phyloP scores from a whole-genome alignment of 1,139 yeast species.

The Geotrichum macrosporum region DNA sequence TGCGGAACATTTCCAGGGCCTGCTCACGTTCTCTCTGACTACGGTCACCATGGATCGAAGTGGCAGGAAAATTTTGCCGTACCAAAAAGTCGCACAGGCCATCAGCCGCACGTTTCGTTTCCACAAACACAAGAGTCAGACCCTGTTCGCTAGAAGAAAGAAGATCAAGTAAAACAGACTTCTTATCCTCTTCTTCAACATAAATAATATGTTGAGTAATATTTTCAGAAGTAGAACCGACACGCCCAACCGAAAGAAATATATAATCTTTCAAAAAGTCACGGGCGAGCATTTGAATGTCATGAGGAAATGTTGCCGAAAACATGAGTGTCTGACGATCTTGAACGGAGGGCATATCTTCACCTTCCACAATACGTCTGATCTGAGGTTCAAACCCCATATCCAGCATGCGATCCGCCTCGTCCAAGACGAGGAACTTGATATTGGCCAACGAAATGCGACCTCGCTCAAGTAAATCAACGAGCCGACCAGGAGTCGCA shows the following conservation, averaged over 20 bases:
- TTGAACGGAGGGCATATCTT: slow-evolving; percentile 91
- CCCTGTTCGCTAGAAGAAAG: slow-evolving; percentile 74
- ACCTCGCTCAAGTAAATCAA: slow-evolving; percentile 93
- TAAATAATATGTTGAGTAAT: slow-evolving; percentile 89
- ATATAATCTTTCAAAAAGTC: slow-evolving; percentile 94
- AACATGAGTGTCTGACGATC: slow-evolving; percentile 97
- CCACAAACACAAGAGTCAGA: slow-evolving; percentile 90
- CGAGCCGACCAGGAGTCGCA: slow-evolving; percentile 98
- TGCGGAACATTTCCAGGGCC: slow-evolving; percentile 84
- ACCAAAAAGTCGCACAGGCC: slow-evolving; percentile 87
- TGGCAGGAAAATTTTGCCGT: slow-evolving; percentile 88
- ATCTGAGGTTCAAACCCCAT: slow-evolving; percentile 99
- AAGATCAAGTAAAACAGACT: slow-evolving; percentile 84
- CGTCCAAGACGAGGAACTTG: slow-evolving; percentile 91
- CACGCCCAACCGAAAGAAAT: slow-evolving; percentile 96
- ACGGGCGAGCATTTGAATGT: slow-evolving; percentile 93
- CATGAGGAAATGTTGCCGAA: slow-evolving; percentile 98
- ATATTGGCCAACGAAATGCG: slow-evolving; percentile 82
- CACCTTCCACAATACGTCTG: slow-evolving; percentile 94
- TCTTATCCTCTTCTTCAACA: slow-evolving; percentile 95
- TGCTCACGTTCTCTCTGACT: slow-evolving; percentile 97
- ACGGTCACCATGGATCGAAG: slow-evolving; percentile 98
- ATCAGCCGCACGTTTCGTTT: slow-evolving; percentile 98
- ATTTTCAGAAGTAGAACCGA: slow-evolving; percentile 96
- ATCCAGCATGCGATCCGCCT: slow-evolving; percentile 99